Conservation (phyloP, 2,329 filamentous ascomycete genomes). For the Fusarium clavum region DNA sequence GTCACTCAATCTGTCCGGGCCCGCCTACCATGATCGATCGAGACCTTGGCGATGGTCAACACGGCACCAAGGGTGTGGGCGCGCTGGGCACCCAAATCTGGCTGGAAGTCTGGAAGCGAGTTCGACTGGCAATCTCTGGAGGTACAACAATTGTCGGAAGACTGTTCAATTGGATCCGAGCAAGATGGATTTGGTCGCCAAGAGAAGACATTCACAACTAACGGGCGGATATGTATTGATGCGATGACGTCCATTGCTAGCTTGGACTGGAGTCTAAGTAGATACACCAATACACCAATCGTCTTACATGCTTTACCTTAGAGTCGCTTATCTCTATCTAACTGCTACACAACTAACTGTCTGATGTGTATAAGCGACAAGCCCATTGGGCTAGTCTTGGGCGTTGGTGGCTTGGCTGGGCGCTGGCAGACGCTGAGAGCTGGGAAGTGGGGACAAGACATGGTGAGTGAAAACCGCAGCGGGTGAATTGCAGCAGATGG, state of each 20-base stretch:
- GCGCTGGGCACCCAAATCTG: not conserved
- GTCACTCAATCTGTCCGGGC: not conserved
- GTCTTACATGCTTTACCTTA: not conserved
- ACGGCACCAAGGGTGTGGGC: not conserved
- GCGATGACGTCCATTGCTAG: not conserved
- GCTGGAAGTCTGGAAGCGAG: not conserved
- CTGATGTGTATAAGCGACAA: not conserved
- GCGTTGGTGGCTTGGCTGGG: not conserved
- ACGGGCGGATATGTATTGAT: not conserved
- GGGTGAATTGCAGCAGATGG: not conserved
- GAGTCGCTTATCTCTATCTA: not conserved
- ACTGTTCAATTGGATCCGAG: not conserved
- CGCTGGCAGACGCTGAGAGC: not conserved
- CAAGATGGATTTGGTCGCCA: not conserved
- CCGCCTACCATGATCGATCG: not conserved
- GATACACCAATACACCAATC: not conserved
- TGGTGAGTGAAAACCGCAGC: too few relatives aligned
- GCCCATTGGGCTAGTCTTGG: too few relatives aligned
- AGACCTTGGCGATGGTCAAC: not conserved
- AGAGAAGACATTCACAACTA: not conserved
- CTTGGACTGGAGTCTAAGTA: not conserved
- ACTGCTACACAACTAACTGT: not conserved
- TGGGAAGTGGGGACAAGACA: not conserved
- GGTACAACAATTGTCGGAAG: fast-evolving
- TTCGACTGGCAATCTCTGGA: not conserved